Evolutionary conservation across 306 rosid genomes (phyloP).

Genomic region (Cucurbita moschata): DNA sequence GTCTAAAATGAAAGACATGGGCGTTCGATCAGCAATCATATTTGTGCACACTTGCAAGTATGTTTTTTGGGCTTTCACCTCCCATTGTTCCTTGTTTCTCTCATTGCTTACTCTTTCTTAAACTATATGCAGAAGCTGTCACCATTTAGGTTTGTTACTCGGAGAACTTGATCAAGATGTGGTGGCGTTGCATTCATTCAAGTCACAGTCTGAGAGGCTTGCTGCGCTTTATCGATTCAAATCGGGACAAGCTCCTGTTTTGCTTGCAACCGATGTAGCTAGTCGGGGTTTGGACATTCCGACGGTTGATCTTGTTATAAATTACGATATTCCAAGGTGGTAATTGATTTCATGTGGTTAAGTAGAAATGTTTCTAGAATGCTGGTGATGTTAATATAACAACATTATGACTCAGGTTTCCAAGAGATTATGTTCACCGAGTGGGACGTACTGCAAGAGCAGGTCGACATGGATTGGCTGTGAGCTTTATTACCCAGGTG

Average conservation of each 20-base stretch:
- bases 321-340: slow-evolving; percentile 83
- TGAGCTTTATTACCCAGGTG: slow-evolving; percentile 65
- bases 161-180: slow-evolving; percentile 67
- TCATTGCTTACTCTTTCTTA: not conserved
- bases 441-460: slow-evolving; percentile 97
- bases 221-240: slow-evolving; percentile 65
- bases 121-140: slow-evolving; percentile 54
- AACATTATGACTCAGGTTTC: slow-evolving; percentile 31
- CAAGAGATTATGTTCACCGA: slow-evolving; percentile 77
- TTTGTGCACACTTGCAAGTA: slow-evolving; percentile 62
- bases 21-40: slow-evolving; percentile 64
- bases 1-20: slow-evolving; percentile 62
- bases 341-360: not conserved
- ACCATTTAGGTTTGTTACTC: slow-evolving; percentile 52
- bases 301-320: slow-evolving; percentile 79
- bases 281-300: slow-evolving; percentile 91
- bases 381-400: slow-evolving; percentile 10
- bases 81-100: not conserved
- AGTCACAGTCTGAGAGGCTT: slow-evolving; percentile 69
- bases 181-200: slow-evolving; percentile 64
- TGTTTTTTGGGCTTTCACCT: not conserved
- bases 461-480: slow-evolving; percentile 74
- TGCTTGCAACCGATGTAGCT: slow-evolving; percentile 92
- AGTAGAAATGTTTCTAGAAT: not conserved
- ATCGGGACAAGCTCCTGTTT: slow-evolving; percentile 61